These are phyloP conservation scores for Allomyces arbusculus DNA, from an alignment of 192 early-diverging fungal genomes.

Conservation along the genomic window DNA sequence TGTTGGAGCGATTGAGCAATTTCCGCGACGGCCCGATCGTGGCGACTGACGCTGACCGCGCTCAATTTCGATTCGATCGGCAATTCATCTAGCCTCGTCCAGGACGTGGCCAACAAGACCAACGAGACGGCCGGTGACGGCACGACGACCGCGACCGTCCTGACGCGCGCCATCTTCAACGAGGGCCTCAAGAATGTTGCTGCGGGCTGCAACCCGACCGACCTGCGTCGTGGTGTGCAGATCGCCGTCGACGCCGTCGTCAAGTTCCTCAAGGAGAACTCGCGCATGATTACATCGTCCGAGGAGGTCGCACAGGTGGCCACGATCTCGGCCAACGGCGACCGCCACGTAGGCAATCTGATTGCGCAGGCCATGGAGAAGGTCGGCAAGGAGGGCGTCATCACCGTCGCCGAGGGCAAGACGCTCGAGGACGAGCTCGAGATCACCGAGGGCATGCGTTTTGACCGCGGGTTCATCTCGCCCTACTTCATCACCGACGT, in stretches of 20 bases:
- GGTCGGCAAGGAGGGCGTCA: conserved; percentile 99
- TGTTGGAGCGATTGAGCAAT: too few species aligned
- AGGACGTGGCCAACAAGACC: conserved; percentile 99
- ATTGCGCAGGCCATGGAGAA: conserved; percentile 99
- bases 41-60: background rate
- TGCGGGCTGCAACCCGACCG: conserved; percentile 98
- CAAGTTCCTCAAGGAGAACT: conserved; percentile 76
- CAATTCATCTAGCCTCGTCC: conserved; percentile 47
- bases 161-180: conserved; percentile 94
- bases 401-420: conserved; percentile 99
- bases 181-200: conserved; percentile 99
- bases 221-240: conserved; percentile 85
- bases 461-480: conserved; percentile 98
- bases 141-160: conserved; percentile 95
- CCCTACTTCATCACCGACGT: conserved; percentile 99
- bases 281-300: conserved; percentile 77
- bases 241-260: conserved; percentile 84
- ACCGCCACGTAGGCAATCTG: conserved; percentile 82
- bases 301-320: conserved; percentile 97
- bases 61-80: background rate
- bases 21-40: too few species aligned
- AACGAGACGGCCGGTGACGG: conserved; percentile 99
- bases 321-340: conserved; percentile 99
- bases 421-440: conserved; percentile 98
- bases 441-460: conserved; percentile 99